Base-by-base conservation (phyloP, 1,284 basidiomycete species). In the Mycena citricolor region DNA sequence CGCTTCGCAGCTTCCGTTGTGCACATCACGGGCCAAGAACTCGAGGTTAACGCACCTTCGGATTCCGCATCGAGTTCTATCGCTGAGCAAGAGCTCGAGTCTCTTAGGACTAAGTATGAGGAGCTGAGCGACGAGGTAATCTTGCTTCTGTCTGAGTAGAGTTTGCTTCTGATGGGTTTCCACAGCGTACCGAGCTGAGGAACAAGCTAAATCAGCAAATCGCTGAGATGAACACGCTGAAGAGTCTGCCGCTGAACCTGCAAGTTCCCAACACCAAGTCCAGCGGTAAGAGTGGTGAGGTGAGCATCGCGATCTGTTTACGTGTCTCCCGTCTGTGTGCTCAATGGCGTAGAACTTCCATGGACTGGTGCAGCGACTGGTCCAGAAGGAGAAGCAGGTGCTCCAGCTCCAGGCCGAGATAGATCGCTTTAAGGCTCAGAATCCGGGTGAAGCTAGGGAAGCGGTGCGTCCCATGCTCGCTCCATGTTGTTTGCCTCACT, bases 341-440 rank as follows among this genome's bases (percentile, higher is more conserved):
- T 12, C 39, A n/a, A n/a, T n/a, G n/a, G n/a, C n/a, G n/a, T 62
- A 86, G 74, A 81, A 76, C 54, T 76, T 90, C 47, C 77, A 83
- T 52, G 87, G 86, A 2, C 61, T 94, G n/a, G 81, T 93, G 10
- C 88, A 91, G 58, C 80, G 88, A 7, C 68, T 94, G 6, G 77
- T 88, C 4, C 77, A 83, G 57, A 93, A 92, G 61, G 91, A 94
- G 66, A 91, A 88, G 59, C 81, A 92, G 61, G 87, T 90, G 2
- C 61, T 81, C 6, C 79, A 84, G 45, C 71, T 94, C 5, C 83
- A 85, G 59, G 72, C 76, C 3, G 87, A 92, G 55, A 63, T 93
- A 7, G 87, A 87, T 50, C 73, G 75, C 22, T 64, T 80, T 45
- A 79, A 76, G 49, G 65, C 70, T 3, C 74, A 79, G 57, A 79